Evolutionary conservation across 228 moss, liverwort and hornwort genomes (phyloP), one percentile per base, ranked within the genome.

Genomic region (Sphagnum magellanicum): DNA sequence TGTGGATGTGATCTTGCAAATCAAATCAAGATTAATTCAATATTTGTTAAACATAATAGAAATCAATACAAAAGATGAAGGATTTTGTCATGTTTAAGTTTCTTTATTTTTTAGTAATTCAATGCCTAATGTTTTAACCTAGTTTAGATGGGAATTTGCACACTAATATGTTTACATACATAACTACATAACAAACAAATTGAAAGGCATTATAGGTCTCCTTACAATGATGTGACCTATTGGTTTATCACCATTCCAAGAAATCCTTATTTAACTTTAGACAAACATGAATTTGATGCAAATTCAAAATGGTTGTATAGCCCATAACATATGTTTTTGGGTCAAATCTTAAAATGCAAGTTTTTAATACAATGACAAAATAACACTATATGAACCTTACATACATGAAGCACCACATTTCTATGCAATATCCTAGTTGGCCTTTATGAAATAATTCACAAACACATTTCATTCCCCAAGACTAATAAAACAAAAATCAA

Each of bases 121-220:
- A 32, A 32, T 32, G 1, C 3, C 32, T 32, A 32, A 32, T 32
- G 32, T 32, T 32, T 32, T 32, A 32, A 32, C 32, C 32, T 32
- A 32, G 32, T 32, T 32, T 32, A 32, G 32, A 32, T 32, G 32
- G n/a, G n/a, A 16, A 10, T 6, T 65, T 65, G 49, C 65, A 65
- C 65, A 4, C 49, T 9, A 51, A 5, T 65, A 14, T 6, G 6
- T 13, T 51, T 64, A 10, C 46, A 64, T 49, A 6, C 16, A 4
- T 70, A 88, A 81, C 81, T 76, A 71, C 66, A 79, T 73, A 70
- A 17, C 72, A 16, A 52, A 70, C 63, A 53, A 84, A 77, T 73
- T 76, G 79, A 11, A 88, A 68, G 59, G 88, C 88, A 74, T 84
- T 81, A 79, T 81, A 88, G 6, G 81, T 78, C 73, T 88, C 88